phyloP scores from a whole-genome alignment of 2,329 filamentous ascomycete species.

The Aspergillus nomiae region DNA sequence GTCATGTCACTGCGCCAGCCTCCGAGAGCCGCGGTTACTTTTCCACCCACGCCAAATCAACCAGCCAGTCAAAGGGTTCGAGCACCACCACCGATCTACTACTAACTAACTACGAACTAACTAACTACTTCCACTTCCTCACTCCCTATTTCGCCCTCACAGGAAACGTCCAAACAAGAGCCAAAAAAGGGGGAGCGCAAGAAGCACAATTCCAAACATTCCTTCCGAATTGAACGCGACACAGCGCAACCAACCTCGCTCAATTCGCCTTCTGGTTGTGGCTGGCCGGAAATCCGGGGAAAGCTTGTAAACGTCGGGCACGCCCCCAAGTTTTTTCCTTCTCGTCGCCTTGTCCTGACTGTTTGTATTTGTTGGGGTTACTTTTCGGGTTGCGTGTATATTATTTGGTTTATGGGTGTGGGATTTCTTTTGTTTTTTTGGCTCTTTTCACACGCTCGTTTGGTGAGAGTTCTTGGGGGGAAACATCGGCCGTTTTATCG shows the following conservation, averaged over 20 bases:
- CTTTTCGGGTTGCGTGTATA: not conserved
- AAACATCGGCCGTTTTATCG: not conserved
- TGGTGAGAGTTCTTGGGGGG: not conserved
- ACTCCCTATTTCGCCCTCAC: not conserved
- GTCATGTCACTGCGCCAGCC: constrained; percentile 18
- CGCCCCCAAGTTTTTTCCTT: not conserved
- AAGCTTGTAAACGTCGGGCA: not conserved
- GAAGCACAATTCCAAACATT: not conserved
- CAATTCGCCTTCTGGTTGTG: not conserved
- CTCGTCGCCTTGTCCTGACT: not conserved
- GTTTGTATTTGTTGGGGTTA: too few relatives aligned
- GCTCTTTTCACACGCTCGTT: not conserved
- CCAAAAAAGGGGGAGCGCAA: not conserved
- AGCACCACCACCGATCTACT: not conserved
- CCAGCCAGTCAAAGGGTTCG: not conserved
- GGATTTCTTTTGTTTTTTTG: not conserved
- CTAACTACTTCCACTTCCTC: not conserved
- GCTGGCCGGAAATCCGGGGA: not conserved
- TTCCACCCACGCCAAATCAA: constrained; percentile 5
- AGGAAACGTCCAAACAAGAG: not conserved
- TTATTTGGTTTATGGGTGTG: not conserved
- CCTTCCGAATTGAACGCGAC: not conserved
- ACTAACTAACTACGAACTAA: not conserved
- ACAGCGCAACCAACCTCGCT: not conserved
- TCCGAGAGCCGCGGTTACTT: constrained; percentile 36